These are phyloP conservation scores for Botryotinia convoluta DNA, from an alignment of 2,329 filamentous ascomycete genomes.

Conservation along the genomic window DNA sequence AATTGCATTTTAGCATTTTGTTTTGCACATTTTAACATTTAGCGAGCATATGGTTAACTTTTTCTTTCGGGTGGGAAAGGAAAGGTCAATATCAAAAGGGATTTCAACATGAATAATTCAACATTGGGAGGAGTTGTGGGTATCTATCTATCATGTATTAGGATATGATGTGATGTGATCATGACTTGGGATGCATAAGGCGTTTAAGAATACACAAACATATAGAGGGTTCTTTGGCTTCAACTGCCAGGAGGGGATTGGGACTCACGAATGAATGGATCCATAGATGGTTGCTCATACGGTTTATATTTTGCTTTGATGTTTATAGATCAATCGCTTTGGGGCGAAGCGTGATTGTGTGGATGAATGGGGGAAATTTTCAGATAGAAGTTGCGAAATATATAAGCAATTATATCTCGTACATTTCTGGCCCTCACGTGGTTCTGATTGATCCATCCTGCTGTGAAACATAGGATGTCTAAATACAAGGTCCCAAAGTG, in stretches of 20 bases:
- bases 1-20: constrained; percentile 16
- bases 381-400: not conserved
- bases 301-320: not conserved
- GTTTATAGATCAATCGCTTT: not conserved
- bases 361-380: too few species aligned
- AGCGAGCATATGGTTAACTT: constrained; percentile 6
- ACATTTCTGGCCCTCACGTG: not conserved
- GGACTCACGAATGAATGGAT: not conserved
- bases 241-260: constrained; percentile 11
- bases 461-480: not conserved
- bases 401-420: not conserved
- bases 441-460: not conserved
- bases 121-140: constrained; percentile 19
- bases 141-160: constrained; percentile 12
- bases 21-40: constrained; percentile 18
- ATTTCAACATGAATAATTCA: constrained; percentile 21
- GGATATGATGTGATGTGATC: constrained; percentile 8
- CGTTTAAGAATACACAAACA: constrained; percentile 11
- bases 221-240: constrained; percentile 17
- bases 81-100: constrained; percentile 7
- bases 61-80: constrained; percentile 10
- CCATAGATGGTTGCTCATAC: not conserved
- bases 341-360: not conserved
- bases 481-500: not conserved
- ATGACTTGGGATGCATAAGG: constrained; percentile 13